Percentiles rank a stretch among this genome's conserved stretches.
Conservation (phyloP, 2,329 filamentous ascomycete genomes). For the Aspergillus piperis region DNA sequence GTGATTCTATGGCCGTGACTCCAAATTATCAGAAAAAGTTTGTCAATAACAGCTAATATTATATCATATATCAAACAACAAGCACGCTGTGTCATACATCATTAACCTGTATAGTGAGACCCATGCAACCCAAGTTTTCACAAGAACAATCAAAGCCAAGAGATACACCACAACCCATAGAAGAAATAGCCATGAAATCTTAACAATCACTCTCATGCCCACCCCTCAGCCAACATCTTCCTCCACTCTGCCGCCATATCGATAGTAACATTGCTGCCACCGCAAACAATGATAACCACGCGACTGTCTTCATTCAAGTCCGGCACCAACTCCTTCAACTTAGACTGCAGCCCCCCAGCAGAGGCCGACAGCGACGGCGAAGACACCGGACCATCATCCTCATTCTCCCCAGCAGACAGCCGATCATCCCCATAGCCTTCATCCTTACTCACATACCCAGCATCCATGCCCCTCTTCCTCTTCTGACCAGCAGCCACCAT, state of each 20-base stretch:
- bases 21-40: not conserved
- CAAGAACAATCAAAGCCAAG: not conserved
- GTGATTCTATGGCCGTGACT: not conserved
- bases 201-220: constrained; percentile 27
- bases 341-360: constrained; percentile 27
- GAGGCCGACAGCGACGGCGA: constrained; percentile 8
- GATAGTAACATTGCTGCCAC: constrained; percentile 68
- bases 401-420: constrained; percentile 30
- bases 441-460: constrained; percentile 22
- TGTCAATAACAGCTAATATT: not conserved
- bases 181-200: not conserved
- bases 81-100: not conserved
- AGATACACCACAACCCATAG: not conserved
- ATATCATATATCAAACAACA: not conserved
- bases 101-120: constrained; percentile 1
- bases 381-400: constrained; percentile 19
- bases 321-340: constrained; percentile 63
- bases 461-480: constrained; percentile 27
- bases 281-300: constrained; percentile 83
- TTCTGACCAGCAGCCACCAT: constrained; percentile 26
- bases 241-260: constrained; percentile 63
- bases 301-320: constrained; percentile 66
- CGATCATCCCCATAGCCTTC: constrained; percentile 42
- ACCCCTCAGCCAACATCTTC: constrained; percentile 45
- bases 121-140: not conserved